Conservation (phyloP, 768 basidiomycete species). For the Tulasnella calospora region DNA sequence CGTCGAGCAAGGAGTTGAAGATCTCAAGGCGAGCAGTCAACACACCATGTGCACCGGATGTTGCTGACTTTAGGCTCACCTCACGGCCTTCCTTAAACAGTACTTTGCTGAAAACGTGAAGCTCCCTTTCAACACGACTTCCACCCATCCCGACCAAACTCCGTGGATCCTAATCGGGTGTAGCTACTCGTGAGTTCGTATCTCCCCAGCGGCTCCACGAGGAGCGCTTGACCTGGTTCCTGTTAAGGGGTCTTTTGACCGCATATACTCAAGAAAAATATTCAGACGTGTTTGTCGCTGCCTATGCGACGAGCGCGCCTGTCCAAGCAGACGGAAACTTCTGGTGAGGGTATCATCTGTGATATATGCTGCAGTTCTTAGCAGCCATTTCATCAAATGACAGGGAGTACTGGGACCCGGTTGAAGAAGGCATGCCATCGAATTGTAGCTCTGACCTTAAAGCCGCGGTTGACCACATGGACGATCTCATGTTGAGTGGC, state of each 20-base stretch:
- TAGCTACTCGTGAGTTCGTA: slow-evolving; percentile 22
- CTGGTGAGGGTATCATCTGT: neutral
- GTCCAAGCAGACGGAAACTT: slow-evolving; percentile 22
- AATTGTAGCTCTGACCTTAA: slow-evolving; percentile 22
- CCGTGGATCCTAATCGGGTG: neutral
- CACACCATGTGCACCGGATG: no score
- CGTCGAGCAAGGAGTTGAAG: slow-evolving; percentile 7
- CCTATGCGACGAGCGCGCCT: slow-evolving; percentile 10
- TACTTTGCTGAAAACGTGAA: slow-evolving; percentile 26
- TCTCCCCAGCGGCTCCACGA: no score
- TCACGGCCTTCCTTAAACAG: neutral
- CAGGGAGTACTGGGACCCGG: slow-evolving; percentile 20
- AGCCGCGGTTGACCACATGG: neutral
- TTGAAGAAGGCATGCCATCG: slow-evolving; percentile 17
- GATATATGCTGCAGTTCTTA: no score
- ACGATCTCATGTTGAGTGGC: neutral
- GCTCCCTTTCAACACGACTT: slow-evolving; percentile 1
- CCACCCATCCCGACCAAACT: neutral
- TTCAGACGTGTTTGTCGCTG: slow-evolving; percentile 14
- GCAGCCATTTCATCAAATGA: neutral
- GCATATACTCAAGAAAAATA: slow-evolving; percentile 12
- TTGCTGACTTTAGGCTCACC: no score
- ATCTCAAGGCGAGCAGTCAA: neutral
- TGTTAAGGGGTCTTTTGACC: slow-evolving; percentile 4
- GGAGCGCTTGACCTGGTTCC: no score